A percentile compares a stretch with the other conserved stretches of the same genome.
Conservation (phyloP, 768 basidiomycete genomes). For the Paxillus involutus region DNA sequence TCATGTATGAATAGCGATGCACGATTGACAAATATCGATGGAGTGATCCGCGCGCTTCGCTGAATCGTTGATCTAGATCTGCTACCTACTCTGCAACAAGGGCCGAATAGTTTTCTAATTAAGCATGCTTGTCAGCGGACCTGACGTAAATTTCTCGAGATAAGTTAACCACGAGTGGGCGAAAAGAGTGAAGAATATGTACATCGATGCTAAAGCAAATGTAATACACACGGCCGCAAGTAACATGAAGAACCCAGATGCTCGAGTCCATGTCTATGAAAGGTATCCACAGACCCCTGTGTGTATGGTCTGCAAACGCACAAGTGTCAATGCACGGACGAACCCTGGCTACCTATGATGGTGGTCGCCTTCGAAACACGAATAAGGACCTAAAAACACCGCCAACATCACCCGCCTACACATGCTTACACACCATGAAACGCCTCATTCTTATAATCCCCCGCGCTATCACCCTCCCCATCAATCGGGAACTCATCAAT, state of each 20-base stretch:
- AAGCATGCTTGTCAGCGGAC: no score
- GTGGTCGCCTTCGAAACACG: neutral
- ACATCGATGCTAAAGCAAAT: neutral
- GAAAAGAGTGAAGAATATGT: neutral
- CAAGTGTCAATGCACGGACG: neutral
- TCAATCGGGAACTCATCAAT: neutral
- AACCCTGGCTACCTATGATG: neutral
- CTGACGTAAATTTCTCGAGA: no score
- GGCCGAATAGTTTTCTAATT: no score
- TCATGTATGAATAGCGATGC: no score
- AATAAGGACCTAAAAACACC: neutral
- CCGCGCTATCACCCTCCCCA: neutral
- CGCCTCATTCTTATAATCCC: neutral
- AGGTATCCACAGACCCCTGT: neutral
- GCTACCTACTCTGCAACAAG: no score
- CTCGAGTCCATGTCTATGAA: neutral
- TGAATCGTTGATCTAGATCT: no score
- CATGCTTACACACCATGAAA: slow-evolving; percentile 2
- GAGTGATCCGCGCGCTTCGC: no score
- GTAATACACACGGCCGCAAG: neutral
- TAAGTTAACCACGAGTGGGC: neutral
- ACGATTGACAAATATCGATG: no score
- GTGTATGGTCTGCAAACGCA: neutral
- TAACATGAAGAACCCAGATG: neutral
- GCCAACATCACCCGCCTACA: neutral